phyloP scores from a whole-genome alignment of 768 basidiomycete genomes.

The Panus rudis region DNA sequence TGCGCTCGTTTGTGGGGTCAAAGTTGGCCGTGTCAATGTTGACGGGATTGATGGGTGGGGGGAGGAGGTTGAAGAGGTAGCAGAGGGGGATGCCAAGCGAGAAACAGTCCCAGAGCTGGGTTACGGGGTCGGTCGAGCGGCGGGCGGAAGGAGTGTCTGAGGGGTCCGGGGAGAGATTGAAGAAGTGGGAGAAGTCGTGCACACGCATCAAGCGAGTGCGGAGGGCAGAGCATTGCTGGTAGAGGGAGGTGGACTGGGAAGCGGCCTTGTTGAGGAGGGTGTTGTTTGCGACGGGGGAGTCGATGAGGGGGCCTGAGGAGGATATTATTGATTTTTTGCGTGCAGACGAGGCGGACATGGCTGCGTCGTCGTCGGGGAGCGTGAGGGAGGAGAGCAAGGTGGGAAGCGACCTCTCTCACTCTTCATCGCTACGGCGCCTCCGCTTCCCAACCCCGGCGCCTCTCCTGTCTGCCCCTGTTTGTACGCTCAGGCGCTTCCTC shows the following conservation, averaged over 20 bases:
- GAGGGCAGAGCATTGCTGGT: constrained; percentile 83
- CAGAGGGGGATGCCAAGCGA: constrained; percentile 90
- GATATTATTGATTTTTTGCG: constrained; percentile 38
- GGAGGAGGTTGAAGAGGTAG: constrained; percentile 92
- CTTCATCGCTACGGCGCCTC: too few species aligned
- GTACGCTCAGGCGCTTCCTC: too few species aligned
- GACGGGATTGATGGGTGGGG: constrained; percentile 34
- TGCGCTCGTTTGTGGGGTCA: constrained; percentile 69
- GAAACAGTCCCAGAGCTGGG: constrained; percentile 91
- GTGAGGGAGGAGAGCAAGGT: neutral
- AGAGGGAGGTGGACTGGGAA: constrained; percentile 81
- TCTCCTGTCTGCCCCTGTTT: too few species aligned
- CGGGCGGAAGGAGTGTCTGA: constrained; percentile 42
- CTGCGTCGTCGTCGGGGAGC: constrained; percentile 8
- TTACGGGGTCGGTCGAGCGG: constrained; percentile 86
- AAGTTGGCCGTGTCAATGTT: constrained; percentile 61
- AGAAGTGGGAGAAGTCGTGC: constrained; percentile 64
- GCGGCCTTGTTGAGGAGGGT: constrained; percentile 89
- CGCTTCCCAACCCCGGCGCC: too few species aligned
- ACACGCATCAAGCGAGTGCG: constrained; percentile 74
- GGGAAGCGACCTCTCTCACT: too few species aligned
- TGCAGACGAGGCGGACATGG: constrained; percentile 48
- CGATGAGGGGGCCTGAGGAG: constrained; percentile 53
- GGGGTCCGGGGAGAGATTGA: constrained; percentile 47
- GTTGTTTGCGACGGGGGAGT: constrained; percentile 70